Conservation (phyloP, 2,329 filamentous ascomycete genomes). For the Aspergillus sp. region DNA sequence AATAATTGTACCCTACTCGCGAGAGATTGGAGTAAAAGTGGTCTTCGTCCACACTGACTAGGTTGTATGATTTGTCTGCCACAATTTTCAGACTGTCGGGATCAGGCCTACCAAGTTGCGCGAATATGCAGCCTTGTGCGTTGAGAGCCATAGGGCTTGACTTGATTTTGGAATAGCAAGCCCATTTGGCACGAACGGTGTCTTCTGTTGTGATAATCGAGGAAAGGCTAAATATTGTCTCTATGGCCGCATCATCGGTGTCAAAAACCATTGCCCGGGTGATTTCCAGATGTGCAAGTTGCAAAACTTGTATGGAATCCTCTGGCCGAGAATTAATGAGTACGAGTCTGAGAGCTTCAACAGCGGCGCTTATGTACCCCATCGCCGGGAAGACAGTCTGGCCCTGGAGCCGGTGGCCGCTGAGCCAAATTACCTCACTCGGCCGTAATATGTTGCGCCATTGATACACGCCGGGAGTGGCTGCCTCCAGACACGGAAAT, state of each 20-base stretch:
- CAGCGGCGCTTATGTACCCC: constrained; percentile 34
- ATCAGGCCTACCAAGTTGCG: not conserved
- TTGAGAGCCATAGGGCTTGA: not conserved
- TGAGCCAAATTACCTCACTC: constrained; percentile 40
- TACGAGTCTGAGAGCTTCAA: constrained; percentile 27
- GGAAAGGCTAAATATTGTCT: constrained; percentile 27
- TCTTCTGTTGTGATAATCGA: not conserved
- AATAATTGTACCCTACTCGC: constrained; percentile 28
- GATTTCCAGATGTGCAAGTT: constrained; percentile 29
- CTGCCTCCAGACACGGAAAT: not conserved
- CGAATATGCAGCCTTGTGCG: constrained; percentile 2
- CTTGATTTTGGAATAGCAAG: not conserved
- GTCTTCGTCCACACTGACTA: constrained; percentile 12
- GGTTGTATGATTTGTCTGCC: not conserved
- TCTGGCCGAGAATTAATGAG: not conserved
- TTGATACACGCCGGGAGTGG: not conserved
- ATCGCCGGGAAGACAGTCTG: constrained; percentile 38
- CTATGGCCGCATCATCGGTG: constrained; percentile 27
- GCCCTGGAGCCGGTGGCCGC: constrained; percentile 38
- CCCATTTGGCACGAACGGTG: not conserved
- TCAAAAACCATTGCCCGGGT: constrained; percentile 31
- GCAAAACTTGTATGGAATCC: constrained; percentile 18
- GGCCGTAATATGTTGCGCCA: constrained; percentile 37
- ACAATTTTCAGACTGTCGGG: not conserved
- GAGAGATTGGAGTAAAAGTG: constrained; percentile 26